Evolutionary conservation across 257 asterid genomes (phyloP), one percentile per base, ranked within the genome.

Genomic region (Agastache rugosa): DNA sequence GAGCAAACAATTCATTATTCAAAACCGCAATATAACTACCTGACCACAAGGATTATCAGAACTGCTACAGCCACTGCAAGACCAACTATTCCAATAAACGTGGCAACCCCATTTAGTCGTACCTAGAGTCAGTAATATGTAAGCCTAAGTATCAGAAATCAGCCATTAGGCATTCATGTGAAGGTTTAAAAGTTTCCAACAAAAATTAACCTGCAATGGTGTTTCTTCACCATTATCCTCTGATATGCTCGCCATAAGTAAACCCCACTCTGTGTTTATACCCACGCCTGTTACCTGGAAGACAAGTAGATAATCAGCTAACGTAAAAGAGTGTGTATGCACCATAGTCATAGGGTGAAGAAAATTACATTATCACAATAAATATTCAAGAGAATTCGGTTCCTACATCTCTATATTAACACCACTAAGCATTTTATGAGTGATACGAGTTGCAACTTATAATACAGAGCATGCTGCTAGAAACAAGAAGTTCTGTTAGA

Each of bases 201-300:
- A n/a, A 56, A 51, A 67, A 34, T 31, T 45, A 69, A 93, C 99
- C 97, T 94, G 99, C 84, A 94, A 77, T 25, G 99, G 97, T 69
- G 99, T 94, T 83, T 94, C 99, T 89, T 94, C 99, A 71, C 95
- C 97, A 82, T 89, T 94, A 81, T 94, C 99, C 81, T 94, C 99
- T 10, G 99, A 87, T 75, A 94, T 94, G 79, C 99, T 94, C 20
- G 99, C 97, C 99, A 94, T 94, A 59, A 94, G 88, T 74, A 94
- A 78, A 59, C 99, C 99, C 97, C 97, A 94, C 82, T 94, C 99
- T 41, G 99, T 94, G 78, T 94, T 89, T 81, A 90, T 89, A 55
- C 97, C 97, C 71, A 94, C 99, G 70, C 88, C 78, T 25, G 96
- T 89, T 56, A 94, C 97, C 99, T 94, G 86, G 53, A 63, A 82